Conservation (phyloP, 2,329 filamentous ascomycete species). For the Talaromyces piceae region DNA sequence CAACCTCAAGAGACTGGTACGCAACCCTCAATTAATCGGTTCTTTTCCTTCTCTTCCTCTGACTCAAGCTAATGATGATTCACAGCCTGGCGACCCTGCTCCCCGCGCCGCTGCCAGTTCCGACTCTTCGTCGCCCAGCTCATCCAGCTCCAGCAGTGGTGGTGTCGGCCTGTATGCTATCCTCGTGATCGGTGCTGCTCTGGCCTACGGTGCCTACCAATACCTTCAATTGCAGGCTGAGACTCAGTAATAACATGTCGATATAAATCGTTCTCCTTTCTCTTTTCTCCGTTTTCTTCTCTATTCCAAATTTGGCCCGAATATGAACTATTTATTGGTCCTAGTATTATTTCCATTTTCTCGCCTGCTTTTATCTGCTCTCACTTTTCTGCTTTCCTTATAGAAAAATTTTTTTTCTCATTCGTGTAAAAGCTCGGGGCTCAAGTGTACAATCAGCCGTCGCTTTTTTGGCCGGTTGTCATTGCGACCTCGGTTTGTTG, state of each 20-base stretch:
- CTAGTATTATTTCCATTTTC: too few relatives aligned
- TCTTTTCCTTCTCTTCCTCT: background rate
- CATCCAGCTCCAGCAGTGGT: slow-evolving; percentile 38
- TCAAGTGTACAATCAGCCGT: background rate
- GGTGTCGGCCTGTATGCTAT: slow-evolving; percentile 77
- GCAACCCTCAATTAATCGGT: too few relatives aligned
- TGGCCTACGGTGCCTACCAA: slow-evolving; percentile 77
- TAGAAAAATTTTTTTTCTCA: background rate
- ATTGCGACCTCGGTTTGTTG: background rate
- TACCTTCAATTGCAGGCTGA: slow-evolving; percentile 56
- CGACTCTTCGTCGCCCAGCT: slow-evolving; percentile 33
- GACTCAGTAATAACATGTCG: background rate
- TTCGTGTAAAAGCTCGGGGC: background rate
- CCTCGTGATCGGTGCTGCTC: slow-evolving; percentile 66
- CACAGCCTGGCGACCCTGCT: slow-evolving; percentile 65
- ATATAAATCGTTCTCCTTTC: too few relatives aligned
- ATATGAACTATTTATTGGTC: too few relatives aligned
- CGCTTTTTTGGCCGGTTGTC: background rate
- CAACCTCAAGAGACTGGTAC: slow-evolving; percentile 70
- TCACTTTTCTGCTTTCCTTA: background rate
- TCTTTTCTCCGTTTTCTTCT: background rate
- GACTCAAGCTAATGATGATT: background rate
- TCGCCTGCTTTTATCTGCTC: too few relatives aligned
- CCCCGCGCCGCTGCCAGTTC: slow-evolving; percentile 54
- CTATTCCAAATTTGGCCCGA: background rate